phyloP scores from a whole-genome alignment of 495 filamentous ascomycete genomes.

The Aspergillus nanangensis region DNA sequence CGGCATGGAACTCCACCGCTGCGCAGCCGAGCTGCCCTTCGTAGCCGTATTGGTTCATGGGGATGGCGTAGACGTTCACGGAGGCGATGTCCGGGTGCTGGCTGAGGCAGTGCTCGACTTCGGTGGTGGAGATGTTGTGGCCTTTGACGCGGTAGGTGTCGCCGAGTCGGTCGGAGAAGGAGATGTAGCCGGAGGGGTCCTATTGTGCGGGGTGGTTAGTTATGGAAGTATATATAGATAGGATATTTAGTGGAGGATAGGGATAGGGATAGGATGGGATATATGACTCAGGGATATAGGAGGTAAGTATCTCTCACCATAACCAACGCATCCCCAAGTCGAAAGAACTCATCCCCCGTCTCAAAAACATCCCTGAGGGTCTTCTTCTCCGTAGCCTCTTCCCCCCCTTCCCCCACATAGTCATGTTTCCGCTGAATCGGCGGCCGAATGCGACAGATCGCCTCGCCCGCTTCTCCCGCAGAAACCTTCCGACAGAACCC shows the following conservation, averaged over 20 bases:
- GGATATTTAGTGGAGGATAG: too few species aligned
- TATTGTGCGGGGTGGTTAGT: too few species aligned
- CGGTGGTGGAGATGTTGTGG: slow-evolving; percentile 4
- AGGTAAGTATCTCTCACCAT: too few species aligned
- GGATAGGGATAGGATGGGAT: too few species aligned
- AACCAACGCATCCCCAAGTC: slow-evolving; percentile 1
- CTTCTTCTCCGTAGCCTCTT: background rate
- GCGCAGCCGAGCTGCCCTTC: slow-evolving; percentile 3
- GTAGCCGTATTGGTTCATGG: slow-evolving; percentile 7
- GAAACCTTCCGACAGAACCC: background rate
- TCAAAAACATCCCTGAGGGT: background rate
- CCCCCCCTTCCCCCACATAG: background rate
- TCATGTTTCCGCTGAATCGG: background rate
- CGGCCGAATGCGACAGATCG: slow-evolving; percentile 1
- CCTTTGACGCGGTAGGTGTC: slow-evolving; percentile 3
- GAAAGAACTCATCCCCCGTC: slow-evolving; percentile 1
- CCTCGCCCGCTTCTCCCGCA: background rate
- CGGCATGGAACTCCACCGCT: background rate
- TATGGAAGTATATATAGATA: too few species aligned
- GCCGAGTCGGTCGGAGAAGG: slow-evolving; percentile 1
- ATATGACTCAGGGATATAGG: too few species aligned
- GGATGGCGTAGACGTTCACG: slow-evolving; percentile 6
- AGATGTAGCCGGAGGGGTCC: background rate
- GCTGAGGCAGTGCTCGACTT: slow-evolving; percentile 1
- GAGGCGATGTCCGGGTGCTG: slow-evolving; percentile 1